Percentiles rank a stretch among this genome's conserved stretches.
Evolutionary conservation across 2,329 filamentous ascomycete species (phyloP).

Genomic region (Dactylonectria estremocensis): DNA sequence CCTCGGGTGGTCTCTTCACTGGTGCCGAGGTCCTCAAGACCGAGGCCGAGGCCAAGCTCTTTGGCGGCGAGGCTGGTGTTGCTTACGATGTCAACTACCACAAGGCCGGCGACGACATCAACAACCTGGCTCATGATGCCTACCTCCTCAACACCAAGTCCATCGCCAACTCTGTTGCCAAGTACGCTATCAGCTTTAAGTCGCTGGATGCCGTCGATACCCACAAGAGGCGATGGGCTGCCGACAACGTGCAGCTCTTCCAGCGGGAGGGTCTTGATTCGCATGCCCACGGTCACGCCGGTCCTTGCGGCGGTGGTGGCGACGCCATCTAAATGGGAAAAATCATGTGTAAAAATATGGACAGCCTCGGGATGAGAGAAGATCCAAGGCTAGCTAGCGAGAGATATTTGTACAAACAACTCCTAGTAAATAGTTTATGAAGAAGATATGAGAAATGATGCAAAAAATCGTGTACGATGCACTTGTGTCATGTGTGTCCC

Average conservation of each 20-base stretch:
- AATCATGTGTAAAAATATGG: not conserved
- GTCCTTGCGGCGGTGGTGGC: conserved; percentile 50
- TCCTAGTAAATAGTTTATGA: not conserved
- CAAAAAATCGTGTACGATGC: not conserved
- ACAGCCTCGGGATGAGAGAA: not conserved
- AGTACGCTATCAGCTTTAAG: conserved; percentile 58
- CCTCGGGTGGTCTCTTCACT: conserved; percentile 78
- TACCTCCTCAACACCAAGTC: conserved; percentile 62
- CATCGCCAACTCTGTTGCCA: conserved; percentile 59
- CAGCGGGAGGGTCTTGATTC: conserved; percentile 41
- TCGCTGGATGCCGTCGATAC: conserved; percentile 49
- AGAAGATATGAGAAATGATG: not conserved
- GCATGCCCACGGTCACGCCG: conserved; percentile 48
- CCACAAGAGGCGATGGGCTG: conserved; percentile 49
- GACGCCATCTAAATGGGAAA: not conserved
- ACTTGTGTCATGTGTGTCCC: too few relatives aligned
- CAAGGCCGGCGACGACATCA: conserved; percentile 59
- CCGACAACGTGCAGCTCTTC: conserved; percentile 49
- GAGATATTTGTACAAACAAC: not conserved
- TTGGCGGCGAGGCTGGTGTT: conserved; percentile 72
- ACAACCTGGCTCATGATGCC: conserved; percentile 59
- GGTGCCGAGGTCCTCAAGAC: conserved; percentile 78
- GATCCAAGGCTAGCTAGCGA: not conserved
- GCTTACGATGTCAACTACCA: conserved; percentile 65
- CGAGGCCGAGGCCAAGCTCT: conserved; percentile 69